phyloP scores from a whole-genome alignment of 345 rosid species.

The Lumnitzera littorea region DNA sequence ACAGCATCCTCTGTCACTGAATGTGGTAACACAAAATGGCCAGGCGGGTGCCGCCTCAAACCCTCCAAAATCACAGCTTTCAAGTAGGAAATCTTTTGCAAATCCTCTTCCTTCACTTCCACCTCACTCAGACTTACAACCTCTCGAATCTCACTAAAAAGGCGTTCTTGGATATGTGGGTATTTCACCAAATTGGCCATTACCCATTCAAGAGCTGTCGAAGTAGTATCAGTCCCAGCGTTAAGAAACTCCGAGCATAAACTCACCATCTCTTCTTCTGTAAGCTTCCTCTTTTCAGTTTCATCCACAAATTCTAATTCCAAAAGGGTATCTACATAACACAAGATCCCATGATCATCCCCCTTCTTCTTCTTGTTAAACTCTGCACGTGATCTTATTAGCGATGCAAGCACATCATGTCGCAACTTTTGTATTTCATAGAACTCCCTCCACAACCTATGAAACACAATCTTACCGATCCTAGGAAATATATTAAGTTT shows the following conservation, averaged over 20 bases:
- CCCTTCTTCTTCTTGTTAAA: not conserved
- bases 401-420: not conserved
- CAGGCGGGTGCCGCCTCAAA: not conserved
- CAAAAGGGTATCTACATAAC: slow-evolving; percentile 7
- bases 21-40: not conserved
- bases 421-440: not conserved
- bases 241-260: slow-evolving; percentile 12
- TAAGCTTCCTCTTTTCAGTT: slow-evolving; percentile 6
- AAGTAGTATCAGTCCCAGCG: slow-evolving; percentile 15
- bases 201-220: slow-evolving; percentile 16
- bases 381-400: slow-evolving; percentile 5
- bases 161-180: slow-evolving; percentile 7
- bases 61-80: too few relatives aligned
- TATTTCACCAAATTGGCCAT: slow-evolving; percentile 15
- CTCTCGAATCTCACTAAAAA: not conserved
- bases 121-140: not conserved
- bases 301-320: slow-evolving; percentile 2
- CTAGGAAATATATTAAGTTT: slow-evolving; percentile 2
- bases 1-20: slow-evolving; percentile 2
- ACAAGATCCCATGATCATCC: not conserved
- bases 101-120: too few relatives aligned
- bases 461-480: not conserved
- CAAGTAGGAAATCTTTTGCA: too few relatives aligned
- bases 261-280: not conserved
- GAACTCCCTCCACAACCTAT: slow-evolving; percentile 5